Percentiles rank a stretch among this genome's conserved stretches.
Evolutionary conservation across 371 early-diverging fungal genomes (phyloP).

Genomic region (Mortierella sp.): DNA sequence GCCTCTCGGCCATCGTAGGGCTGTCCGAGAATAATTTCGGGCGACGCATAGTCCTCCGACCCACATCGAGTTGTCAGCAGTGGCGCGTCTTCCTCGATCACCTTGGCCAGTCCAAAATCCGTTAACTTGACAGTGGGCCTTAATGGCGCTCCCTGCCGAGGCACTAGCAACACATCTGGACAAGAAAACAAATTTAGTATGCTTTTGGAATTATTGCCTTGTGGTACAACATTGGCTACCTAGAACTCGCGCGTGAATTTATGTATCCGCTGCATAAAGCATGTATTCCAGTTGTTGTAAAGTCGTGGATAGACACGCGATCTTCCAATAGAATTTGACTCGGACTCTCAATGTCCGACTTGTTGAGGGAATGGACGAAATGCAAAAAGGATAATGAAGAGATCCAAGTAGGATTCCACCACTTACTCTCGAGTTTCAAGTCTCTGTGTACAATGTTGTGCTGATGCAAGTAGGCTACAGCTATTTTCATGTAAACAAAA

Average conservation of each 20-base stretch:
- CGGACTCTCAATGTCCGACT: background rate
- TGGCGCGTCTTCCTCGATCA: conserved; percentile 62
- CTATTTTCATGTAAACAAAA: conserved; percentile 32
- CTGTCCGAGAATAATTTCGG: conserved; percentile 80
- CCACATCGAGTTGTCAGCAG: conserved; percentile 73
- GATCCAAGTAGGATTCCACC: background rate
- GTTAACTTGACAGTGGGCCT: conserved; percentile 73
- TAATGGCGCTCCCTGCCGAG: conserved; percentile 40
- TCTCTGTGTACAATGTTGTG: conserved; percentile 83
- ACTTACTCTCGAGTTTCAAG: conserved; percentile 83
- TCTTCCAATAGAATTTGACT: background rate
- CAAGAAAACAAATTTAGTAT: background rate
- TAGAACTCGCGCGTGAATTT: no score
- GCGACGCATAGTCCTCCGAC: conserved; percentile 88
- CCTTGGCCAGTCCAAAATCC: conserved; percentile 79
- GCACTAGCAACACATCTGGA: conserved; percentile 41
- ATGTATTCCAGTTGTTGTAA: no score
- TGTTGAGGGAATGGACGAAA: background rate
- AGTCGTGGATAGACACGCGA: background rate
- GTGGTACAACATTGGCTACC: no score
- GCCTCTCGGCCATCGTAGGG: conserved; percentile 75
- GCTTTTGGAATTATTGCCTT: no score
- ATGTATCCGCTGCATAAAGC: no score
- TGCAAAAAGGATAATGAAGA: no score
- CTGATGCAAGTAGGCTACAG: conserved; percentile 77